A percentile compares a stretch with the other conserved stretches of the same genome.
These are phyloP conservation scores for Melampsora americana DNA, from an alignment of 1,284 basidiomycete genomes.

Conservation along the genomic window DNA sequence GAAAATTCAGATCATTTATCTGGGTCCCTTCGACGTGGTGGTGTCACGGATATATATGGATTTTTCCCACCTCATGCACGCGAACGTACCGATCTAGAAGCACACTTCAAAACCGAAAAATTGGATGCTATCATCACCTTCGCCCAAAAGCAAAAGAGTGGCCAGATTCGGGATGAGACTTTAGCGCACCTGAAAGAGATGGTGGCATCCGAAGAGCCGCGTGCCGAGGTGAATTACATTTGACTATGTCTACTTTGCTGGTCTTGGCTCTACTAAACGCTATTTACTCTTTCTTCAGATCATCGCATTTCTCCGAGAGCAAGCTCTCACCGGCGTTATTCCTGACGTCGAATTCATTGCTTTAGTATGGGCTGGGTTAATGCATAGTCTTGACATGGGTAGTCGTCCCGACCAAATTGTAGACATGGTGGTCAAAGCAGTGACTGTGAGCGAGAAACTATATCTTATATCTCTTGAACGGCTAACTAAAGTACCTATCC, in stretches of 20 bases:
- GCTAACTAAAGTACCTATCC: slow-evolving; percentile 5
- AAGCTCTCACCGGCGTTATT: slow-evolving; percentile 58
- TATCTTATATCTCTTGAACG: slow-evolving; percentile 6
- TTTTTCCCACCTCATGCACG: slow-evolving; percentile 84
- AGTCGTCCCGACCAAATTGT: slow-evolving; percentile 85
- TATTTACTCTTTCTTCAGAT: slow-evolving; percentile 60
- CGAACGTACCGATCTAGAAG: slow-evolving; percentile 69
- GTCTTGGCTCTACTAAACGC: background rate
- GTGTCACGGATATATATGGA: slow-evolving; percentile 75
- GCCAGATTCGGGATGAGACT: slow-evolving; percentile 57
- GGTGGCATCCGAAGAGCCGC: slow-evolving; percentile 64
- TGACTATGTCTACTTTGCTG: background rate
- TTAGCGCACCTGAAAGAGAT: slow-evolving; percentile 64
- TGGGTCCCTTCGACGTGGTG: slow-evolving; percentile 70
- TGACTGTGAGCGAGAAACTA: slow-evolving; percentile 61
- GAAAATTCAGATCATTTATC: slow-evolving; percentile 61
- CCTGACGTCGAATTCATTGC: slow-evolving; percentile 77
- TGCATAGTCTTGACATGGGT: slow-evolving; percentile 79
- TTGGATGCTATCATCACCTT: slow-evolving; percentile 45
- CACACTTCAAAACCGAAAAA: slow-evolving; percentile 71
- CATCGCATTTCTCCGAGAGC: slow-evolving; percentile 66
- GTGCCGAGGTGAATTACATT: slow-evolving; percentile 58
- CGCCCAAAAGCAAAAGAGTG: slow-evolving; percentile 47
- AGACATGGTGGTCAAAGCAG: slow-evolving; percentile 74
- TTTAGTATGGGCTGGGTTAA: slow-evolving; percentile 86